Percentiles rank a stretch among this genome's conserved stretches.
Conservation (phyloP, 768 basidiomycete species). For the Dentipellis sp. region DNA sequence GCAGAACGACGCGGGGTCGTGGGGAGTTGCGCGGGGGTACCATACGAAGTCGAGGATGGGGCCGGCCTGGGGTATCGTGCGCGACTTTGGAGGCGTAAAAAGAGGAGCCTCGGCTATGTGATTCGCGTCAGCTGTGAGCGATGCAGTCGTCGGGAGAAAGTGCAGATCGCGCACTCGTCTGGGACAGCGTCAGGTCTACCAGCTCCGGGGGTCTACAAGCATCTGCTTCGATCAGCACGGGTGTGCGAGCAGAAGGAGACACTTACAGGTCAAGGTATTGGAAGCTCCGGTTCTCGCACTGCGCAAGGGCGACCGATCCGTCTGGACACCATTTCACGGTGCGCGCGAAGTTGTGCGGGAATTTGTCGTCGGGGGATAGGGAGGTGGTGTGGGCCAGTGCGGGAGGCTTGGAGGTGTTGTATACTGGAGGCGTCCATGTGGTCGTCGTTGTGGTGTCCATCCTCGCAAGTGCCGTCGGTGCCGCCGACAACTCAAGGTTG, state of each 20-base stretch:
- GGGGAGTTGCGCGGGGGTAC: constrained; percentile 69
- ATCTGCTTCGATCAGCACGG: not conserved
- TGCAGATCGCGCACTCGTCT: not conserved
- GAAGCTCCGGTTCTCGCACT: constrained; percentile 64
- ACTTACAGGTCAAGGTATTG: constrained; percentile 45
- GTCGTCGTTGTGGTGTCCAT: not conserved
- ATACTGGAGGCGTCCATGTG: constrained; percentile 9
- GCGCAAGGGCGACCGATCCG: constrained; percentile 55
- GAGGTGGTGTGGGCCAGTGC: not conserved
- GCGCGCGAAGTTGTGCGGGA: constrained; percentile 13
- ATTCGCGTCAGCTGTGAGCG: too few species aligned
- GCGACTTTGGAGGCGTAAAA: not conserved
- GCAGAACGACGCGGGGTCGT: constrained; percentile 61
- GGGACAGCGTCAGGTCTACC: not conserved
- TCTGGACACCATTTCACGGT: constrained; percentile 41
- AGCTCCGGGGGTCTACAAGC: constrained; percentile 1
- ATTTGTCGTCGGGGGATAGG: constrained; percentile 4
- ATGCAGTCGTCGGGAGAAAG: not conserved
- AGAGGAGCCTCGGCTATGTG: too few species aligned
- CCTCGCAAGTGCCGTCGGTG: not conserved
- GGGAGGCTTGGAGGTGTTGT: constrained; percentile 7
- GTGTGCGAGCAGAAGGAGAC: too few species aligned
- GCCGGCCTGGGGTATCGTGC: constrained; percentile 41
- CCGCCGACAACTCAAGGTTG: not conserved
- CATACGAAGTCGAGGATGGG: constrained; percentile 75